Base-by-base conservation (phyloP, 2,329 filamentous ascomycete species). In the Aspergillus persii region DNA sequence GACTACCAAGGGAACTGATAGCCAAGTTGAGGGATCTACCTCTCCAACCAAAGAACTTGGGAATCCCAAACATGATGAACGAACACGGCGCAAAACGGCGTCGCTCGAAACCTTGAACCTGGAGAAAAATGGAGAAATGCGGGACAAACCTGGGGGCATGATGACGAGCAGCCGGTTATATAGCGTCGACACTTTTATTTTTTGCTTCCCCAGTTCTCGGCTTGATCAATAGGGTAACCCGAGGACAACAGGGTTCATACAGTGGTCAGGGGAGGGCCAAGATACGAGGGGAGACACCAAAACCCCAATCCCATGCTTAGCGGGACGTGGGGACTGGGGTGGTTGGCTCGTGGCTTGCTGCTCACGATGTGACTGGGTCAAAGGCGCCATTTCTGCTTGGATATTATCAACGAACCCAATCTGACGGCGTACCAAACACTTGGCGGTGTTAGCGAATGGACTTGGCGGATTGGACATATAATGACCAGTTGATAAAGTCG, bases 1-100 rank as follows among this genome's bases (percentile, higher is more conserved):
- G 66, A 60, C 77, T 77, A n/a, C 77, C 77, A 53, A 79, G 75
- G 8, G 76, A 71, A 51, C 75, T 77, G 60, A 79, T 77, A 18
- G 76, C 76, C 50, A 70, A 47, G 59, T 71, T 71, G 33, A 71
- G 62, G 58, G 65, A 57, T 52, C 69, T 52, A 57, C 69, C 69
- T 64, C 63, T 63, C 54, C 58, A 69, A 41, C 69, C 69, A 50
- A 71, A 71, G 58, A 62, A 71, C 54, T 64, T 69, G 41, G 66
- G 66, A 54, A 69, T 61, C 29, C 67, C 68, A 61, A 70, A 67
- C 68, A 70, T 70, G 56, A 58, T 68, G 60, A 33, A 46, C 44
- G 57, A 52, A 58, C 48, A 44, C 56, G 56, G 60, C 54, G 54
- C 60, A 56, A 60, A 41, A 53, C 46, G 52, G 56, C 54, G 39